A percentile compares a stretch with the other conserved stretches of the same genome.
Conservation (phyloP, 78 protist species). For the Anaeramoeba ignava region DNA sequence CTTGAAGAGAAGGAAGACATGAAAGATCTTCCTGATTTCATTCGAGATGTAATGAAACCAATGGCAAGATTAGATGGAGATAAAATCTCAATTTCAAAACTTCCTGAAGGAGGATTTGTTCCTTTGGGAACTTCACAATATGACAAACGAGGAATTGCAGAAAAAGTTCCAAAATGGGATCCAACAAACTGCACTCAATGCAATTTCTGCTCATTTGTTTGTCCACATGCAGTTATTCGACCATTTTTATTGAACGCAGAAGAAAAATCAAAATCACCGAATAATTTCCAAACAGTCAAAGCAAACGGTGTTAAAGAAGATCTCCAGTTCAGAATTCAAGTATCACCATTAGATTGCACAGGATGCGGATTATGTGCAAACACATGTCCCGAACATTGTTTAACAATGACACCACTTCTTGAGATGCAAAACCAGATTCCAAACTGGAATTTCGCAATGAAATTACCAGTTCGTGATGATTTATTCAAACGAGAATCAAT, state of each 20-base stretch:
- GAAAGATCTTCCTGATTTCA: background rate
- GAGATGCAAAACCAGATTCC: background rate
- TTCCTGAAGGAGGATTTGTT: background rate
- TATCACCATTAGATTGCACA: conserved; percentile 49
- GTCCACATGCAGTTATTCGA: background rate
- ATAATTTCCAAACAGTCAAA: background rate
- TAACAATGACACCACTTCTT: conserved; percentile 22
- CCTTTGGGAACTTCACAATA: background rate
- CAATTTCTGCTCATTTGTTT: background rate
- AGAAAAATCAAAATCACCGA: background rate
- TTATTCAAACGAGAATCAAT: conserved; percentile 25
- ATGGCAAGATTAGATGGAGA: background rate
- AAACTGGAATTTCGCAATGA: background rate
- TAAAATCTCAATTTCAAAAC: background rate
- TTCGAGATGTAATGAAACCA: background rate
- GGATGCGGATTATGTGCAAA: conserved; percentile 52
- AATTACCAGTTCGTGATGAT: conserved; percentile 26
- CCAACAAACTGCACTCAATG: background rate
- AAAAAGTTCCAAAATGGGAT: background rate
- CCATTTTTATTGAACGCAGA: background rate
- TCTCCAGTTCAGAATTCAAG: conserved; percentile 31
- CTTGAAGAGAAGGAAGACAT: background rate
- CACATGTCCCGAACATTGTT: conserved; percentile 44
- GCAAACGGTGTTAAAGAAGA: background rate
- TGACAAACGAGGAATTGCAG: background rate